Evolutionary conservation across 1,139 yeast species (phyloP).

Genomic region (Debaryomyces fabryi): DNA sequence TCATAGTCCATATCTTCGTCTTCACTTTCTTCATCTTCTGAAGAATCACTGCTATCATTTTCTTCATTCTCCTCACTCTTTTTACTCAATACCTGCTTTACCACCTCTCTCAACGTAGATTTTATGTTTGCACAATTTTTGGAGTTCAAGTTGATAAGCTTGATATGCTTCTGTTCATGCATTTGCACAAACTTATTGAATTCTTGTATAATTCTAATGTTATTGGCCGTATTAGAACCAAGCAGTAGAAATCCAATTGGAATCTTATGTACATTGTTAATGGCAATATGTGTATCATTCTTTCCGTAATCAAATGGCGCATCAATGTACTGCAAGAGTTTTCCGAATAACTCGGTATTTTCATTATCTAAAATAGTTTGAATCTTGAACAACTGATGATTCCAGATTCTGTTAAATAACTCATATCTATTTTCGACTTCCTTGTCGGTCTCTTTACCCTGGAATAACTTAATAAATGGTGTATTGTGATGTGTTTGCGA

Average conservation of each 20-base stretch:
- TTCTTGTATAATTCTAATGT: slow-evolving; percentile 49
- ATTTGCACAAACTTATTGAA: slow-evolving; percentile 30
- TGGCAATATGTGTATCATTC: slow-evolving; percentile 8
- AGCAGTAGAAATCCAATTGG: slow-evolving; percentile 51
- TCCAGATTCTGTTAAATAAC: slow-evolving; percentile 44
- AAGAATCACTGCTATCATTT: slow-evolving; percentile 4
- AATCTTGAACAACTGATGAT: slow-evolving; percentile 37
- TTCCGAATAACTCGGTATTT: slow-evolving; percentile 40
- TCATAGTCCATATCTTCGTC: slow-evolving; percentile 14
- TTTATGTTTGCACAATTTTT: slow-evolving; percentile 47
- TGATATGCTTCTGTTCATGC: slow-evolving; percentile 16
- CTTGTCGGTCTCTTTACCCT: slow-evolving; percentile 42
- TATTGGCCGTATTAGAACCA: slow-evolving; percentile 62
- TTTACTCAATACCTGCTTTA: slow-evolving; percentile 31
- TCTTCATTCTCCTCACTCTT: slow-evolving; percentile 9
- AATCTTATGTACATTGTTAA: slow-evolving; percentile 22
- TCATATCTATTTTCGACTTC: slow-evolving; percentile 40
- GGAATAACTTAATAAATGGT: slow-evolving; percentile 42
- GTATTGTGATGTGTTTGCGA: slow-evolving; percentile 2
- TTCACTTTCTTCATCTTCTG: slow-evolving; percentile 14
- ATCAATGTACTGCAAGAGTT: slow-evolving; percentile 32
- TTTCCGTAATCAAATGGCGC: slow-evolving; percentile 7
- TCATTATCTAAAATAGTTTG: slow-evolving; percentile 40
- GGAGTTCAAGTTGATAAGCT: slow-evolving; percentile 42
- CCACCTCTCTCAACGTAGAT: slow-evolving; percentile 40